Percentiles rank a stretch among this genome's conserved stretches.
Evolutionary conservation across 805 yeast genomes (phyloP).

Genomic region (Candida gorgasii): DNA sequence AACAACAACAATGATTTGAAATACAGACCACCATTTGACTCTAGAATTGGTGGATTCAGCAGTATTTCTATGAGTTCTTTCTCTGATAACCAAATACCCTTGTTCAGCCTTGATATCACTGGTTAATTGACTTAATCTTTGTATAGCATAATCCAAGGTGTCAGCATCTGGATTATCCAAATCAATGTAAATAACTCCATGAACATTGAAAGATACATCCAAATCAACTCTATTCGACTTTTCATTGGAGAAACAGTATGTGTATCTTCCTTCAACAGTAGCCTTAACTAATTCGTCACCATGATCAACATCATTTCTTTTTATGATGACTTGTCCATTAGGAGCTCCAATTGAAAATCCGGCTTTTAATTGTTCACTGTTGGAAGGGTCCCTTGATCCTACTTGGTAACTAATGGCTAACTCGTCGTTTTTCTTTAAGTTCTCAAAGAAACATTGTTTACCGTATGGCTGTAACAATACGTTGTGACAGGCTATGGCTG

Average conservation of each 20-base stretch:
- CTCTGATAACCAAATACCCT: constrained; percentile 90
- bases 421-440: constrained; percentile 79
- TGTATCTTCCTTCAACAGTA: constrained; percentile 66
- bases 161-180: constrained; percentile 73
- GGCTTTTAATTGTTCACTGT: constrained; percentile 61
- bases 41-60: constrained; percentile 97
- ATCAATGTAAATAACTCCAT: constrained; percentile 87
- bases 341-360: constrained; percentile 59
- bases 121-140: constrained; percentile 70
- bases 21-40: constrained; percentile 96
- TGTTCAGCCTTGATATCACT: constrained; percentile 91
- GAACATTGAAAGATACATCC: constrained; percentile 94
- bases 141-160: constrained; percentile 81
- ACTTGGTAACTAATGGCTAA: constrained; percentile 88
- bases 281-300: constrained; percentile 78
- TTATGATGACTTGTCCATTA: constrained; percentile 49
- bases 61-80: constrained; percentile 96
- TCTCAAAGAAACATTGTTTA: constrained; percentile 85
- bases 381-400: constrained; percentile 80
- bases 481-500: constrained; percentile 60
- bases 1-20: constrained; percentile 85
- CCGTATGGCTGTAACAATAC: constrained; percentile 82
- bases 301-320: constrained; percentile 63
- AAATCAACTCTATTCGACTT: constrained; percentile 68
- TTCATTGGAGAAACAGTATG: constrained; percentile 92